Base-by-base conservation (phyloP, 768 basidiomycete genomes). In the Cyclocybe cylindracea region DNA sequence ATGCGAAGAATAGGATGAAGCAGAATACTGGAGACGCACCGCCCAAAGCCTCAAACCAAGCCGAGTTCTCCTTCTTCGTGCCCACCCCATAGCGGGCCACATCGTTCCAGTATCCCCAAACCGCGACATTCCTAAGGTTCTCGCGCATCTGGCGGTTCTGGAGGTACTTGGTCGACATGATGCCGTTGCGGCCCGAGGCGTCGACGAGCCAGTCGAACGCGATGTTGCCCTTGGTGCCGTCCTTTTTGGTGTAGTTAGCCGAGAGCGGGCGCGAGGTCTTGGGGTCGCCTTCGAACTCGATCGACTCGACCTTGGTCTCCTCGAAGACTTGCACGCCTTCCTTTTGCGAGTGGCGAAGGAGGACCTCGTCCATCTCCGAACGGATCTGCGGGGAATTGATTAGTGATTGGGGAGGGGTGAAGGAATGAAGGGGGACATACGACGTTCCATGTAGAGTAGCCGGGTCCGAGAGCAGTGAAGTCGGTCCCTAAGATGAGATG, bases 61-160 rank as follows among this genome's bases (percentile, higher is more conserved):
- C 72, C 1, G 80, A 70, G 35, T 77, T 75, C 53, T 77, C 73
- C 16, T 77, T 68, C 11, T 52, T 44, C 0, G 75, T 76, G 10
- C 73, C 75, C n/a, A 55, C 48, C 1, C 65, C 70, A 55, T 80
- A 86, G 48, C 65, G 71, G 2, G 69, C 70, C 7, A 73, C 70
- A 2, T 74, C 79, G 24, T 60, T 71, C 84, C 84, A 88, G 56
- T 88, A 88, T 2, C 82, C 84, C 86, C 86, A 88, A 14, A 77
- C 67, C 1, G 86, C 86, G 11, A 86, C 72, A 53, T 86, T 87
- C 52, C 71, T 74, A 43, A 87, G 61, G 2, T 73, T 72, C 38
- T 76, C 69, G 33, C 78, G 84, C 63, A 78, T 78, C 32, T 68
- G 70, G 13, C 86, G 71, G 53, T 84, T 83, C 46, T 77, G 74